Conservation (phyloP, 2,329 filamentous ascomycete genomes). For the Hymenoscyphus fraxineus region DNA sequence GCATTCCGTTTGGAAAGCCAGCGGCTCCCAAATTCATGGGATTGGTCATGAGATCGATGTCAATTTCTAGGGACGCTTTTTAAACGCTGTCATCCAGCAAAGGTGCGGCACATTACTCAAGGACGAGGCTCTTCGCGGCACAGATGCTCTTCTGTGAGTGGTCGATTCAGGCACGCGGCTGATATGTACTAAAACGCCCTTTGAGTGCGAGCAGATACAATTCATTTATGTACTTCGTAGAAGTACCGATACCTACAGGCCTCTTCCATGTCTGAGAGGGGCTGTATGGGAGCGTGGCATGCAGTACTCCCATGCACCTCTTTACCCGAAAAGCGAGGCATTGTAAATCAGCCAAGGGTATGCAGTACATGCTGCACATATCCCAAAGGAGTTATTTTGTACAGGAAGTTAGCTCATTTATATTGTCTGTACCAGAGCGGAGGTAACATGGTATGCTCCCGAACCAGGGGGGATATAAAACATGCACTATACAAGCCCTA, state of each 20-base stretch:
- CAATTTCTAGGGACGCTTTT: not conserved
- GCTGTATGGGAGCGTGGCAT: not conserved
- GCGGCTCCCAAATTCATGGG: not conserved
- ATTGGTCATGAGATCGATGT: not conserved
- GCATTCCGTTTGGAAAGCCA: not conserved
- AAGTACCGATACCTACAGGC: not conserved
- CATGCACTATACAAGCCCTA: not conserved
- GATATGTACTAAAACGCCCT: not conserved
- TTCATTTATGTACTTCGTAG: not conserved
- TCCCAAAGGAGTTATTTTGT: not conserved
- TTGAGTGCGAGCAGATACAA: not conserved
- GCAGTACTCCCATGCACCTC: not conserved
- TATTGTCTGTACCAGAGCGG: not conserved
- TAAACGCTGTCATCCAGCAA: not conserved
- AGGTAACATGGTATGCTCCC: not conserved
- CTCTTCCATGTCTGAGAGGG: not conserved
- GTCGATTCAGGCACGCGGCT: not conserved
- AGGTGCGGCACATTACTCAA: not conserved
- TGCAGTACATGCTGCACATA: not conserved
- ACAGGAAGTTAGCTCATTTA: not conserved
- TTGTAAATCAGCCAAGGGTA: not conserved
- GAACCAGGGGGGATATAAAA: not conserved
- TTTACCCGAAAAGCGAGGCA: not conserved
- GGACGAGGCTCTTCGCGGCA: not conserved
- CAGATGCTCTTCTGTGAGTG: not conserved